Evolutionary conservation across 306 rosid species (phyloP).

Genomic region (Geum urbanum): DNA sequence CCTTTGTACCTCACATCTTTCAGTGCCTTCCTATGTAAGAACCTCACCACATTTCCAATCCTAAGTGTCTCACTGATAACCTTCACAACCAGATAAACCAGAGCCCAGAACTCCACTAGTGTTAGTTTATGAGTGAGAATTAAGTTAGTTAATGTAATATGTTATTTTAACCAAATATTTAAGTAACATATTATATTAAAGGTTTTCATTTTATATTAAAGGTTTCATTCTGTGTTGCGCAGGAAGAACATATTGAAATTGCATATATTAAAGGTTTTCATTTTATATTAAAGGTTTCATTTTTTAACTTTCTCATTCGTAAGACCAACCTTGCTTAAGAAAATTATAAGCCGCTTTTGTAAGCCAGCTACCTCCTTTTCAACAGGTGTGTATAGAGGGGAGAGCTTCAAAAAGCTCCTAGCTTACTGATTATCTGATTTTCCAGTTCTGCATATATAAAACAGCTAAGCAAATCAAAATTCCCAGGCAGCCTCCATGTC

Average conservation of each 20-base stretch:
- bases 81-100: conserved; percentile 32
- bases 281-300: not conserved
- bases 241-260: conserved; percentile 83
- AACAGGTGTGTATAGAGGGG: conserved; percentile 19
- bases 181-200: conserved; percentile 23
- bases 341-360: conserved; percentile 16
- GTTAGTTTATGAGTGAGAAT: not conserved
- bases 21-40: conserved; percentile 88
- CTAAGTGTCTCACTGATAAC: conserved; percentile 93
- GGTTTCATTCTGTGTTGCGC: not conserved
- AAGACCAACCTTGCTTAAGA: conserved; percentile 27
- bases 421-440: conserved; percentile 14
- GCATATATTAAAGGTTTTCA: conserved; percentile 28
- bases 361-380: conserved; percentile 28
- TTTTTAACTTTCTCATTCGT: conserved; percentile 13
- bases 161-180: too few relatives aligned
- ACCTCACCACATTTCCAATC: conserved; percentile 92
- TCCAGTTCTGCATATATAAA: not conserved
- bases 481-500: conserved; percentile 51
- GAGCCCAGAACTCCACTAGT: not conserved
- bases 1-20: conserved; percentile 87
- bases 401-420: conserved; percentile 15
- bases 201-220: not conserved
- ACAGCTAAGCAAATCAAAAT: conserved; percentile 12
- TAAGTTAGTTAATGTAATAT: too few relatives aligned